These are phyloP conservation scores for Cucurbitaria berberidis DNA, from an alignment of 2,329 filamentous ascomycete genomes.

Conservation along the genomic window DNA sequence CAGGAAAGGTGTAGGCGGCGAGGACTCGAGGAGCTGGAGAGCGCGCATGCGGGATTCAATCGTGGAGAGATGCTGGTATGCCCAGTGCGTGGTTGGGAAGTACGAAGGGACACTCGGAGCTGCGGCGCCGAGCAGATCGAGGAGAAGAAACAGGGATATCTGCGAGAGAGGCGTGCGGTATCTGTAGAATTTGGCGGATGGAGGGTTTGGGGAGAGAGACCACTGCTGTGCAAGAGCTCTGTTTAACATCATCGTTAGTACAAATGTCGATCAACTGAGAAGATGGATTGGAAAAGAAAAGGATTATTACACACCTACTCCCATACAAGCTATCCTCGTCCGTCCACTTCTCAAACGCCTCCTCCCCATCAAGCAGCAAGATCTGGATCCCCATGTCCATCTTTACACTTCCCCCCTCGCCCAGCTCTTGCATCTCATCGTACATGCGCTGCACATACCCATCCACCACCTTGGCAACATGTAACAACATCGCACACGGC, in stretches of 20 bases:
- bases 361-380: slow-evolving; percentile 89
- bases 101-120: slow-evolving; percentile 80
- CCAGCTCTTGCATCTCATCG: slow-evolving; percentile 67
- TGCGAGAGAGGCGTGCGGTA: slow-evolving; percentile 76
- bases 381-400: slow-evolving; percentile 87
- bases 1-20: slow-evolving; percentile 60
- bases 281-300: not conserved
- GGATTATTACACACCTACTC: slow-evolving; percentile 64
- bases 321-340: slow-evolving; percentile 87
- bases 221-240: slow-evolving; percentile 78
- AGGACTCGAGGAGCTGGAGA: slow-evolving; percentile 67
- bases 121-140: slow-evolving; percentile 80
- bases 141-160: slow-evolving; percentile 87
- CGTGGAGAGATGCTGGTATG: slow-evolving; percentile 76
- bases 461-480: slow-evolving; percentile 81
- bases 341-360: slow-evolving; percentile 85
- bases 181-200: slow-evolving; percentile 65
- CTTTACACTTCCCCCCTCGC: slow-evolving; percentile 65
- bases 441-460: slow-evolving; percentile 81
- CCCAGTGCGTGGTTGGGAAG: slow-evolving; percentile 91
- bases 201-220: slow-evolving; percentile 73
- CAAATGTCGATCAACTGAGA: not conserved
- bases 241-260: not conserved
- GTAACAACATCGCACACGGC: slow-evolving; percentile 92
- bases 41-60: slow-evolving; percentile 76